Percentiles rank a stretch among this genome's conserved stretches.
phyloP scores from a whole-genome alignment of 306 rosid genomes.

The Lithocarpus polystachyus region DNA sequence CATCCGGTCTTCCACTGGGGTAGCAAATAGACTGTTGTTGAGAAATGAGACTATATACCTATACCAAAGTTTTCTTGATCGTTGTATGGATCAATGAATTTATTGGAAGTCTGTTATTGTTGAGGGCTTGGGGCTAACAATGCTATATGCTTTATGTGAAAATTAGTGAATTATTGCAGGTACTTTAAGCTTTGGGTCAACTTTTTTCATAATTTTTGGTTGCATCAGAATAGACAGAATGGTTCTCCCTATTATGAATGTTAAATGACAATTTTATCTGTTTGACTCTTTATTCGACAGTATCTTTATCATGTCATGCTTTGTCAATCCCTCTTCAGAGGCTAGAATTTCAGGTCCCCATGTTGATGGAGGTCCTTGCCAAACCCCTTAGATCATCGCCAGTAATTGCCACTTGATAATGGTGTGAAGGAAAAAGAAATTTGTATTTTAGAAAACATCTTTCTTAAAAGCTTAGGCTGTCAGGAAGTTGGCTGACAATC shows the following conservation, averaged over 20 bases:
- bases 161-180: not conserved
- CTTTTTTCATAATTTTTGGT: not conserved
- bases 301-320: not conserved
- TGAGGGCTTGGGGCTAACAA: not conserved
- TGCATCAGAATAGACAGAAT: not conserved
- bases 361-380: not conserved
- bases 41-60: not conserved
- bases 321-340: not conserved
- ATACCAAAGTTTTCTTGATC: not conserved
- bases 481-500: not conserved
- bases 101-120: not conserved
- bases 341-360: not conserved
- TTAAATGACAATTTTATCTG: no score
- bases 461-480: not conserved
- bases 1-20: not conserved
- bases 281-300: not conserved
- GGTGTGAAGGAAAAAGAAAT: not conserved
- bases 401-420: not conserved
- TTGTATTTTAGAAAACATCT: not conserved
- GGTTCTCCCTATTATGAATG: not conserved
- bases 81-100: not conserved
- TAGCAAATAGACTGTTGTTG: not conserved
- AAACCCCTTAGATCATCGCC: not conserved
- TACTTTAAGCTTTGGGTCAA: not conserved
- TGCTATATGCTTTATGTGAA: not conserved